Percentiles rank a stretch among this genome's conserved stretches.
phyloP scores from a whole-genome alignment of 139 green algal species.

The Chlamydomonas asymmetrica region DNA sequence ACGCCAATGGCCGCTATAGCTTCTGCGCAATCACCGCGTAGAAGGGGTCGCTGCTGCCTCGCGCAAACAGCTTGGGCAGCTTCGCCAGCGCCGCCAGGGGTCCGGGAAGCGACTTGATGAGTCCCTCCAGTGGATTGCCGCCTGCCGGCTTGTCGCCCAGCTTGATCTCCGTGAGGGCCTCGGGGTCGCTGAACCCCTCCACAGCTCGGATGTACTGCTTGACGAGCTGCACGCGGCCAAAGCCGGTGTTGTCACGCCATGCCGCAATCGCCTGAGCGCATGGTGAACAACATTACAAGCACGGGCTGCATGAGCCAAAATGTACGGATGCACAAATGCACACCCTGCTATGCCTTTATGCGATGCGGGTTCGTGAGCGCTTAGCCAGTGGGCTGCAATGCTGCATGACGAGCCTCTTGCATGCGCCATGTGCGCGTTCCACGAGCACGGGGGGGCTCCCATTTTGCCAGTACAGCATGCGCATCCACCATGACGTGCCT shows the following conservation, averaged over 20 bases:
- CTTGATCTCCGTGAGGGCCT: slow-evolving; percentile 60
- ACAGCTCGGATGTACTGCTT: slow-evolving; percentile 76
- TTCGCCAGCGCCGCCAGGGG: slow-evolving; percentile 24
- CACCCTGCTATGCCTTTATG: too few species aligned
- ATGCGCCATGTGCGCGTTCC: too few species aligned
- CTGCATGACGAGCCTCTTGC: too few species aligned
- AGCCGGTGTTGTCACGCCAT: slow-evolving; percentile 78
- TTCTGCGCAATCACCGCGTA: slow-evolving; percentile 77
- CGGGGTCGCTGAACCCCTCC: slow-evolving; percentile 65
- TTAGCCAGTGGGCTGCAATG: too few species aligned
- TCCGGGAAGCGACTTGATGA: background rate
- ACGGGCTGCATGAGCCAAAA: too few species aligned
- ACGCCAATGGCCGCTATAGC: too few species aligned
- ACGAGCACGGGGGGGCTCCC: background rate
- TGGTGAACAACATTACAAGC: background rate
- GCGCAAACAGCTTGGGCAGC: slow-evolving; percentile 22
- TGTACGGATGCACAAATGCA: too few species aligned
- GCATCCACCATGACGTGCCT: background rate
- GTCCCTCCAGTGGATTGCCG: too few species aligned
- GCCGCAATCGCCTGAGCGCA: slow-evolving; percentile 62
- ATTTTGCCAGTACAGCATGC: background rate
- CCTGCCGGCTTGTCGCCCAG: background rate
- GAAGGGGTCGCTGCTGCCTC: slow-evolving; percentile 66
- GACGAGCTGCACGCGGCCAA: slow-evolving; percentile 64
- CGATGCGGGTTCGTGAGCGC: too few species aligned